Base-by-base conservation (phyloP, 371 early-diverging fungal genomes). In the Polyrhizophydium stewartii region DNA sequence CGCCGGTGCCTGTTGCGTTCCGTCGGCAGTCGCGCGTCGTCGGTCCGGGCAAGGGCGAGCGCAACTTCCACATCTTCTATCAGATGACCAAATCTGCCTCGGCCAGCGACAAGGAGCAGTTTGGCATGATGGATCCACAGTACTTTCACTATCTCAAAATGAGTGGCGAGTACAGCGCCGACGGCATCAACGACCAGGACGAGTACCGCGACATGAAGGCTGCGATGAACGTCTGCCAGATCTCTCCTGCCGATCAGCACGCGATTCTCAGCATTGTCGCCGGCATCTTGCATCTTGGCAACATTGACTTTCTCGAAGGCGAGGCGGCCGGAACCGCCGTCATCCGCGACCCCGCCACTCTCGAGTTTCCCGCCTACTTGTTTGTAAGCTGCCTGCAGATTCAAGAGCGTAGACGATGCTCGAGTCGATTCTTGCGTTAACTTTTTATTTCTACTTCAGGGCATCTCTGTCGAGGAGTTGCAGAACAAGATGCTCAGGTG, bases 41-140 rank as follows among this genome's bases (percentile, higher is more conserved):
- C 28, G 90, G 91, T n/a, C 96, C 94, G 67, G 92, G 92, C 61
- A 77, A 78, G 1, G 90, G 92, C 58, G 99, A 98, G 72, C 85
- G 98, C 75, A 98, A 96, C 75, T 99, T 98, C 79, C 99, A 99
- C 74, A 91, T 99, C 32, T 99, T 89, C 75, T 83, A 83, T 57
- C 79, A 84, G 57, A 56, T 89, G 41, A 72, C 74, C 16, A 79
- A 71, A 50, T 72, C 73, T 6, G 66, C 70, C 21, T 62, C 65
- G 31, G 55, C 62, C 1, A 28, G 66, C 19, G 74, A 75, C 31
- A 67, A 57, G 56, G 81, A 71, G 64, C 67, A 72, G 40, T 67
- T 70, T 59, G 82, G 74, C 19, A 68, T 83, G 68, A 75, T 72
- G 68, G 75, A 70, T 2, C 80, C 80, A 10, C 60, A 75, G 56